Evolutionary conservation across 2,329 filamentous ascomycete species (phyloP), one percentile per base, ranked within the genome.

Genomic region (Beauveria rudraprayagi): DNA sequence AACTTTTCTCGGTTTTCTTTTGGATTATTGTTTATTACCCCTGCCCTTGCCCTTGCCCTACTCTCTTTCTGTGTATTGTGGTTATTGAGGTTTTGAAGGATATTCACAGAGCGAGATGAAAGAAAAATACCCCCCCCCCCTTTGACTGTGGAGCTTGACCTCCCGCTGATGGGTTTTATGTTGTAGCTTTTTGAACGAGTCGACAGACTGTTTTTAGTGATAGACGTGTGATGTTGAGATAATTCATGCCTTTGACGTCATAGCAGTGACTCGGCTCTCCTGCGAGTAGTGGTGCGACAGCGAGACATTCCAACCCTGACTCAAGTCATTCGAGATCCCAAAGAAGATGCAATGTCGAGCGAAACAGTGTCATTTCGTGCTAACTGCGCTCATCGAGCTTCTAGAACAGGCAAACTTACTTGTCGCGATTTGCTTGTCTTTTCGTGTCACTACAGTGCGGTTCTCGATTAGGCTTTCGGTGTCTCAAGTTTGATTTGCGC

Each of bases 91-190:
- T 54, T 54, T 51, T 51, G 52, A 46, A 50, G 59, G 59, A 61
- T 61, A 37, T 61, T 61, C 46, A 53, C 59, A 61, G 59, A 61
- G 59, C 59, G 59, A 61, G 52, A 56, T 51, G 59, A 61, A 60
- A 47, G 47, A 50, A 56, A 46, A 55, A 61, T 56, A 55, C 58
- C 59, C 59, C 58, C 59, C 59, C 58, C 52, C 43, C 44, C 22
- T 22, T 30, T 50, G 40, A 44, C 28, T 26, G n/a, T 53, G 50
- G 57, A 53, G 11, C 41, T 46, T 46, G 44, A 34, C 28, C 22
- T 30, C 53, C 30, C 22, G 19, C 51, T 44, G 47, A 44, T 59
- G 28, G 56, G 28, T 58, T 43, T 57, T 5, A 57, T 50, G 55
- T 48, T 48, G 30, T 16, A 34, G 22, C 17, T 17, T 48, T 56